phyloP scores from a whole-genome alignment of 345 rosid species.

The Viola odorata region DNA sequence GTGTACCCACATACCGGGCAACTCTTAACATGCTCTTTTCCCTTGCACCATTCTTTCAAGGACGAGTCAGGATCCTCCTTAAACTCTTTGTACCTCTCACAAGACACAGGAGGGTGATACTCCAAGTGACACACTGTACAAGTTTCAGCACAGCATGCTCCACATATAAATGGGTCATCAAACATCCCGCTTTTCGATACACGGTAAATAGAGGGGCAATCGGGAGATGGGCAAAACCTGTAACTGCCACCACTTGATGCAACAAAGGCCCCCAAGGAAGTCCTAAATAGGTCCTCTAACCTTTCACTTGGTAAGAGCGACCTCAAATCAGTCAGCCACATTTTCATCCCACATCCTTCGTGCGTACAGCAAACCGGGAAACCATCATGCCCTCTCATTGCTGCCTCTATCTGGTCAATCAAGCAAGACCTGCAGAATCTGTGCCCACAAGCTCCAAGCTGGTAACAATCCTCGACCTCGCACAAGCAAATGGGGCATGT shows the following conservation, averaged over 20 bases:
- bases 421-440: slow-evolving; percentile 65
- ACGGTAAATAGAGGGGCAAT: slow-evolving; percentile 70
- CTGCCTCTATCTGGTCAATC: slow-evolving; percentile 24
- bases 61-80: slow-evolving; percentile 83
- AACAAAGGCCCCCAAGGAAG: slow-evolving; percentile 60
- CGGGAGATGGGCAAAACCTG: slow-evolving; percentile 85
- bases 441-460: slow-evolving; percentile 72
- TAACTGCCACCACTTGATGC: slow-evolving; percentile 54
- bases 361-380: slow-evolving; percentile 58
- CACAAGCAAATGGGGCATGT: slow-evolving; percentile 80
- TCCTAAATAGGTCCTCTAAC: slow-evolving; percentile 73
- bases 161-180: slow-evolving; percentile 58
- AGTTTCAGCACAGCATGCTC: slow-evolving; percentile 64
- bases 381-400: slow-evolving; percentile 38
- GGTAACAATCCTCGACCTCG: slow-evolving; percentile 70
- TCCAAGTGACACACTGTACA: slow-evolving; percentile 75
- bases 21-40: slow-evolving; percentile 58
- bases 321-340: slow-evolving; percentile 55
- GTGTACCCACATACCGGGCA: slow-evolving; percentile 66
- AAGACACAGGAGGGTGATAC: slow-evolving; percentile 62
- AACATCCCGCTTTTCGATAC: slow-evolving; percentile 33
- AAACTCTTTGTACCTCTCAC: slow-evolving; percentile 59
- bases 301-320: slow-evolving; percentile 53
- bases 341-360: slow-evolving; percentile 42
- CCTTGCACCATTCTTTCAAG: slow-evolving; percentile 67